Percentiles rank a stretch among this genome's conserved stretches.
phyloP scores from a whole-genome alignment of 371 early-diverging fungal genomes.

The Batkoa obscura region DNA sequence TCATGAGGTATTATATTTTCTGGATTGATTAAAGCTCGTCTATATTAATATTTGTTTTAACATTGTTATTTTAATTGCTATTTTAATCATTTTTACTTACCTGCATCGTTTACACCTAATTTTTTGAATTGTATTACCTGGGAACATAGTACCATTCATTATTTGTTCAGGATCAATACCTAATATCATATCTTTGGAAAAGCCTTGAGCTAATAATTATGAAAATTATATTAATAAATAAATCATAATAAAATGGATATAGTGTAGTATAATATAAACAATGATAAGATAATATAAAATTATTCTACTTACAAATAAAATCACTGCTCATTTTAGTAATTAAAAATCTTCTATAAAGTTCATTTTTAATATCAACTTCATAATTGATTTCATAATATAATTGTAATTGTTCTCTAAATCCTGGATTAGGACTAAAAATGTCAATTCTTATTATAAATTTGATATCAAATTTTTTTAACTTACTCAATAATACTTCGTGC shows the following conservation, averaged over 20 bases:
- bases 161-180: conserved; percentile 24
- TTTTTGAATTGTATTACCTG: conserved; percentile 6
- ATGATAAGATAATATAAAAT: too few species aligned
- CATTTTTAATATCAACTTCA: conserved; percentile 28
- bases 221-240: background rate
- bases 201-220: conserved; percentile 15
- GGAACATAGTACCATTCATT: background rate
- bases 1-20: conserved; percentile 50
- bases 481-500: conserved; percentile 30
- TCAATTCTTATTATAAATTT: background rate
- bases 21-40: conserved; percentile 30
- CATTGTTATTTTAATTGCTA: background rate
- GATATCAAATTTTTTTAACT: background rate
- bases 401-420: conserved; percentile 44
- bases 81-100: conserved; percentile 18
- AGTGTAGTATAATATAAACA: too few species aligned
- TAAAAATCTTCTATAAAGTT: conserved; percentile 50
- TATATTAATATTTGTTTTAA: conserved; percentile 4
- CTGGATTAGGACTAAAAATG: conserved; percentile 38
- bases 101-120: conserved; percentile 21
- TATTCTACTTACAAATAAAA: conserved; percentile 19
- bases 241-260: too few species aligned
- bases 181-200: conserved; percentile 24
- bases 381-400: conserved; percentile 37
- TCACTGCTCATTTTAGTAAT: conserved; percentile 30